phyloP scores from a whole-genome alignment of 192 early-diverging fungal genomes.

The Backusella luteola region DNA sequence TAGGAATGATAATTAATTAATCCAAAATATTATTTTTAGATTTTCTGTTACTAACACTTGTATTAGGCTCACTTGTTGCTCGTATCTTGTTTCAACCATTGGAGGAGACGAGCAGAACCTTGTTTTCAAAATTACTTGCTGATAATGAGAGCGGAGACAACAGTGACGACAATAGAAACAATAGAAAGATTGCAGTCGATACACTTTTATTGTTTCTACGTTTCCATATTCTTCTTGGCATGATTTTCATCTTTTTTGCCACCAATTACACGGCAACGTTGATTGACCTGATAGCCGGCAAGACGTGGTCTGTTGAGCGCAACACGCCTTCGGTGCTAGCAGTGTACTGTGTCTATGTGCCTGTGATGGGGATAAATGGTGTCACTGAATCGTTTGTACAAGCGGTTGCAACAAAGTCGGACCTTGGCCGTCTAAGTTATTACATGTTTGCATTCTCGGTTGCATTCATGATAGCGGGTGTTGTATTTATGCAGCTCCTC shows the following conservation, averaged over 20 bases:
- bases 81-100: conserved; percentile 91
- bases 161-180: background rate
- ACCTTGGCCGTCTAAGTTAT: conserved; percentile 59
- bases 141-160: conserved; percentile 8
- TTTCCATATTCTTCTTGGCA: conserved; percentile 72
- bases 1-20: conserved; percentile 21
- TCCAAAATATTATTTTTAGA: background rate
- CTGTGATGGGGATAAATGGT: conserved; percentile 93
- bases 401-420: conserved; percentile 68
- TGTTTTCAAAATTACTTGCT: conserved; percentile 72
- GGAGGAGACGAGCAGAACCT: conserved; percentile 85
- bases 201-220: conserved; percentile 45
- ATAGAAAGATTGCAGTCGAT: background rate
- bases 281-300: conserved; percentile 62
- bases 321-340: conserved; percentile 58
- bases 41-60: background rate
- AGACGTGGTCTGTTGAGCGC: conserved; percentile 48
- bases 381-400: conserved; percentile 94
- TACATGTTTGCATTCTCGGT: conserved; percentile 78
- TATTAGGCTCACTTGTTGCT: conserved; percentile 79
- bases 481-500: conserved; percentile 57
- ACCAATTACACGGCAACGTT: conserved; percentile 76
- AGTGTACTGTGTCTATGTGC: conserved; percentile 88
- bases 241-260: conserved; percentile 79
- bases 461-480: conserved; percentile 61